phyloP scores from a whole-genome alignment of 164 flowering plant genomes.

The Vitis rotundifolia region DNA sequence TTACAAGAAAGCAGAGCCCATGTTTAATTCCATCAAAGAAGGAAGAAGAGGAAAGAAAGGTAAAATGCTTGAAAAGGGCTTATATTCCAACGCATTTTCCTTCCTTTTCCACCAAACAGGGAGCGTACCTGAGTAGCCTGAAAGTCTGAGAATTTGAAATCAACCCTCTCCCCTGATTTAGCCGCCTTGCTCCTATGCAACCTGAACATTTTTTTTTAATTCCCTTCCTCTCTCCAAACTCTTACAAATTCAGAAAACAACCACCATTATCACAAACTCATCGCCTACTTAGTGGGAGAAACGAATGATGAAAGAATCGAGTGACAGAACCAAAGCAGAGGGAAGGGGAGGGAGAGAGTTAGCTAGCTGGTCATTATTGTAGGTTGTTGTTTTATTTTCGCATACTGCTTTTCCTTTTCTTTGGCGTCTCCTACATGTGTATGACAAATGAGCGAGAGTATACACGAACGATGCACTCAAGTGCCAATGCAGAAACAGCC shows the following conservation, averaged over 20 bases:
- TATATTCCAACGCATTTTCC: too few species aligned
- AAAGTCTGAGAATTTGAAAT: conserved; percentile 62
- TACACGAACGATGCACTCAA: too few species aligned
- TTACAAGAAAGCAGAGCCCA: too few species aligned
- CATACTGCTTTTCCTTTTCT: neutral
- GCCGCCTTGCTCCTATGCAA: conserved; percentile 47
- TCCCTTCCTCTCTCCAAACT: conserved; percentile 9
- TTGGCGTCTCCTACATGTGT: conserved; percentile 12
- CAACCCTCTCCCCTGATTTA: conserved; percentile 57
- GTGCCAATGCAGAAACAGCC: too few species aligned
- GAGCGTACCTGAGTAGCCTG: conserved; percentile 55
- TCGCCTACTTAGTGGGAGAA: neutral
- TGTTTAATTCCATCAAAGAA: neutral
- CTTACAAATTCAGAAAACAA: neutral
- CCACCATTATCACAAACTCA: conserved; percentile 7
- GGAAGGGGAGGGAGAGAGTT: conserved; percentile 23
- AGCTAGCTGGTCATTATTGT: conserved; percentile 42
- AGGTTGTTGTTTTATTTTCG: conserved; percentile 21
- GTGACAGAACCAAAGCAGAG: conserved; percentile 6
- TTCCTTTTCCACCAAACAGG: too few species aligned
- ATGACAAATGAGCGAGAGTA: neutral
- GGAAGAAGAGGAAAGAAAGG: neutral
- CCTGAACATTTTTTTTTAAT: conserved; percentile 52
- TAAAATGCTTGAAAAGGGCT: neutral
- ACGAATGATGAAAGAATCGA: neutral